These are phyloP conservation scores for Vigna trinervia DNA, from an alignment of 306 rosid species.

Conservation along the genomic window DNA sequence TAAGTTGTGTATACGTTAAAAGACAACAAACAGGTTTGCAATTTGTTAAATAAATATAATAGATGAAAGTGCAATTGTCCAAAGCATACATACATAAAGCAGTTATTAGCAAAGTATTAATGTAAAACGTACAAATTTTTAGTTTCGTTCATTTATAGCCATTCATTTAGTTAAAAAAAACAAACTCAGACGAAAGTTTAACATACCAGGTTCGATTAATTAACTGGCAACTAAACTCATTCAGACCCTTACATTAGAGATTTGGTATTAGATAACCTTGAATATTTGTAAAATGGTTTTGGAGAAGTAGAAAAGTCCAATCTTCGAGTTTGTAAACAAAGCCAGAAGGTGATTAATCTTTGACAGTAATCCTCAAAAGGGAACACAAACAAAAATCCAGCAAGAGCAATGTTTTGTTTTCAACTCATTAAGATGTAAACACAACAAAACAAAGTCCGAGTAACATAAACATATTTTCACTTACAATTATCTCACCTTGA, in stretches of 20 bases:
- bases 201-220: background rate
- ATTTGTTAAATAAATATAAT: background rate
- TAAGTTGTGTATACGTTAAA: background rate
- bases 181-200: background rate
- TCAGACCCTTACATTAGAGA: background rate
- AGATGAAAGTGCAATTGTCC: background rate
- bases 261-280: background rate
- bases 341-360: background rate
- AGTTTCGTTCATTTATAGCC: background rate
- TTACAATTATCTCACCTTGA: constrained; percentile 70
- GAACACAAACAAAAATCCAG: background rate
- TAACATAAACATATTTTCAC: constrained; percentile 8
- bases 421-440: background rate
- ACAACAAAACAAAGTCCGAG: constrained; percentile 27
- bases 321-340: background rate
- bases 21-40: background rate
- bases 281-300: background rate
- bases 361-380: background rate
- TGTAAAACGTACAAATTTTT: background rate
- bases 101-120: background rate
- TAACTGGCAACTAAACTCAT: constrained; percentile 3
- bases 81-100: background rate
- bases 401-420: background rate
- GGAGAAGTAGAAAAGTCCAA: background rate
- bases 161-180: background rate